Evolutionary conservation across 495 filamentous ascomycete species (phyloP).

Genomic region (Penicillium canescens): DNA sequence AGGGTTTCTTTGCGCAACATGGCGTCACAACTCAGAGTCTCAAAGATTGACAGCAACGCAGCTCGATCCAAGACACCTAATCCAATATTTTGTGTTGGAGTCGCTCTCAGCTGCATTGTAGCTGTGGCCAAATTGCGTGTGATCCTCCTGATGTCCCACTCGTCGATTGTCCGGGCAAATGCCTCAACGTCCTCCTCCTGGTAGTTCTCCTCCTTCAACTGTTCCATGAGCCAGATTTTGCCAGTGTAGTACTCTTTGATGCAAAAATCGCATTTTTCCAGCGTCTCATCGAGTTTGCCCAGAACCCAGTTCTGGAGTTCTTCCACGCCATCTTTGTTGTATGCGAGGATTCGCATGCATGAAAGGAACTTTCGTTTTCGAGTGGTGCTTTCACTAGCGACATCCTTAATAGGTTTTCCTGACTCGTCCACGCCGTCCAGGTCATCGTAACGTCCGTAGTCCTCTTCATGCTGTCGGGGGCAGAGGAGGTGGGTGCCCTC

Average conservation of each 20-base stretch:
- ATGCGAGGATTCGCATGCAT: slow-evolving; percentile 67
- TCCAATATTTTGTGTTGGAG: slow-evolving; percentile 48
- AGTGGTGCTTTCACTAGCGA: slow-evolving; percentile 48
- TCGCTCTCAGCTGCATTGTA: slow-evolving; percentile 44
- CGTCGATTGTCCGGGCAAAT: slow-evolving; percentile 56
- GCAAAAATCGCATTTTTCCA: slow-evolving; percentile 77
- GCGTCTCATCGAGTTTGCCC: slow-evolving; percentile 48
- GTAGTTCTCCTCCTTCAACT: slow-evolving; percentile 57
- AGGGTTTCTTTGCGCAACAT: slow-evolving; percentile 54
- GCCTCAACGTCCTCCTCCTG: slow-evolving; percentile 61
- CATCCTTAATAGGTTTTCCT: slow-evolving; percentile 33
- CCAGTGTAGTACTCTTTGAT: slow-evolving; percentile 77
- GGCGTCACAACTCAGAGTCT: slow-evolving; percentile 61
- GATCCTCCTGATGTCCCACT: slow-evolving; percentile 64
- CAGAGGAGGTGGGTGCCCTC: slow-evolving; percentile 51
- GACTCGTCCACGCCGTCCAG: slow-evolving; percentile 29
- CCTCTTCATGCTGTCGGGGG: slow-evolving; percentile 47
- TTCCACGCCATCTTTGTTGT: slow-evolving; percentile 60
- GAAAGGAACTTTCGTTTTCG: slow-evolving; percentile 60
- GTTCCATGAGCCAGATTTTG: slow-evolving; percentile 60
- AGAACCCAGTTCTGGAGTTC: slow-evolving; percentile 60
- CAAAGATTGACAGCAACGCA: slow-evolving; percentile 61
- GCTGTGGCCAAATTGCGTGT: slow-evolving; percentile 53
- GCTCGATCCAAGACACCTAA: slow-evolving; percentile 48
- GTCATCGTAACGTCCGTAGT: slow-evolving; percentile 56